Base-by-base conservation (phyloP, 331 rosid species). In the Phaseolus coccineus region DNA sequence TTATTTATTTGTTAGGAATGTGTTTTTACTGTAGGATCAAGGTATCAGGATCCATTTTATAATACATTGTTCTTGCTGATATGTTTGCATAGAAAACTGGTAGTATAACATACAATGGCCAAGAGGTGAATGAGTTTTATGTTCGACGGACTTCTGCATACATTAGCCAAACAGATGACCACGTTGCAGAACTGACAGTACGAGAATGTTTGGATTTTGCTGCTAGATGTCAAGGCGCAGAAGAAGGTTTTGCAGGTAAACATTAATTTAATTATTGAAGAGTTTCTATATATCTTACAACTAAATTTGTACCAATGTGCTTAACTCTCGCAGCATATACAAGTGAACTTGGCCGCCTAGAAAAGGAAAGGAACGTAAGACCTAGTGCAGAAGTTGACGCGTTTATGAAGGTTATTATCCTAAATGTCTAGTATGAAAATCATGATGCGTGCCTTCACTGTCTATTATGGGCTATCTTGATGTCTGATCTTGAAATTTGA, bases 221-320 rank as follows among this genome's bases (percentile, higher is more conserved):
- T 61, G 97, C 98, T 83, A 86, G 98, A 90, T 94, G 92, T 80
- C 96, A 94, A 80, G 98, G 94, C 57, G 88, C 98, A 66, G 65
- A 89, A 37, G 90, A 89, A 85, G 90, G 88, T 14, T 90, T 87
- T 81, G 85, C 89, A 85, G 94, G 96, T 93, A 51, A 46, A 48
- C 63, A 50, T 70, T 51, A 57, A 7, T 48, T 35, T 58, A 24
- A 33, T 44, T 69, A 35, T 27, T 35, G 19, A 53, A 27, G 57
- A 5, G 75, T 42, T 56, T 61, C 14, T 76, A n/a, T 50, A 19
- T 44, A 27, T 28, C 35, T 37, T 25, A 70, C 39, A 35, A 57
- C 16, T 25, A 22, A 71, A n/a, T 57, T 58, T 67, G 44, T 59
- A 1, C 37, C 40, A 33, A 52, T 53, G 64, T 27, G 13, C 50